phyloP scores from a whole-genome alignment of 768 basidiomycete genomes.

The Panus rudis region DNA sequence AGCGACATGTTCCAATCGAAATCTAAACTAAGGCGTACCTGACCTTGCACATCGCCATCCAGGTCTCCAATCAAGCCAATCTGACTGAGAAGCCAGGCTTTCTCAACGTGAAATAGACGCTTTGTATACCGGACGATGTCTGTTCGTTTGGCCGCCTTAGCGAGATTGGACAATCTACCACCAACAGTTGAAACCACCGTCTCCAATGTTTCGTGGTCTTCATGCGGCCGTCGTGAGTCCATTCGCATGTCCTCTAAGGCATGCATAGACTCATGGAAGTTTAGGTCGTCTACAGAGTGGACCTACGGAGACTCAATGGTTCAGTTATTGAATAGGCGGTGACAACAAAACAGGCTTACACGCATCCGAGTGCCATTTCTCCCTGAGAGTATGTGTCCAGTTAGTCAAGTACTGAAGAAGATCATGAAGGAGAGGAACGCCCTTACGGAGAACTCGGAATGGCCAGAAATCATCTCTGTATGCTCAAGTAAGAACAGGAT shows the following conservation, averaged over 20 bases:
- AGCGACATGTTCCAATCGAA: constrained; percentile 9
- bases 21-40: constrained; percentile 40
- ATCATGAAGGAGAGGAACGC: constrained; percentile 1
- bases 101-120: constrained; percentile 62
- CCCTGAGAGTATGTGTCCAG: constrained; percentile 32
- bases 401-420: constrained; percentile 3
- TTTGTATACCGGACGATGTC: constrained; percentile 62
- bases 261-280: constrained; percentile 45
- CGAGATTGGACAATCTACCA: constrained; percentile 74
- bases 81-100: constrained; percentile 72
- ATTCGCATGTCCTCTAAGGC: constrained; percentile 50
- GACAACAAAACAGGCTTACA: constrained; percentile 26
- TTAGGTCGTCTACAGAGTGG: constrained; percentile 67
- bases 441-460: constrained; percentile 57
- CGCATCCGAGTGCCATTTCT: constrained; percentile 72
- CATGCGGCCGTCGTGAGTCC: constrained; percentile 27
- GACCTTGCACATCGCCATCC: constrained; percentile 87
- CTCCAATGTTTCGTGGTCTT: constrained; percentile 30
- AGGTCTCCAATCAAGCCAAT: constrained; percentile 77
- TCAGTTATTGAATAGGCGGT: neutral
- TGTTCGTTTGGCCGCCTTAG: constrained; percentile 51
- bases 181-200: constrained; percentile 60
- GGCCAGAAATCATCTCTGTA: constrained; percentile 82
- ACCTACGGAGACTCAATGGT: constrained; percentile 33
- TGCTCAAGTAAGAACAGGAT: constrained; percentile 9